Evolutionary conservation across 805 yeast species (phyloP), one percentile per base, ranked within the genome.

Genomic region (Kazachstania taianensis): DNA sequence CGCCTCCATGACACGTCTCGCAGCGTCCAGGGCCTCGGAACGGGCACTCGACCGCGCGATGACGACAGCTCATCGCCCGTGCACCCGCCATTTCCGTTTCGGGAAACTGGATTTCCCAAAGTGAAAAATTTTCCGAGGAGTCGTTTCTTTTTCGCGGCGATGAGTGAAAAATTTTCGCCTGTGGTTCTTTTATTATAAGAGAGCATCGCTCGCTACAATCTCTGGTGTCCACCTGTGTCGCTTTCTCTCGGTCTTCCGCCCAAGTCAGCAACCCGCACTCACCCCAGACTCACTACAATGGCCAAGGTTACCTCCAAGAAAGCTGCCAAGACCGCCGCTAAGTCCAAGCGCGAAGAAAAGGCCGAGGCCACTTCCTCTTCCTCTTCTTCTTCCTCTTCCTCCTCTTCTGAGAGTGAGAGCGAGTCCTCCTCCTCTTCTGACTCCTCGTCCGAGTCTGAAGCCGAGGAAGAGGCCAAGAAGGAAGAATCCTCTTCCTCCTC

Each of bases 371-470:
- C 44, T 33, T 43, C 48, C 4, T 38, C 43, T 33, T 38, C 46
- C 18, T 58, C 67, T 10, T 38, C 41, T 4, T 39, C 44, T 33
- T 42, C 47, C 5, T 38, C 43, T 33, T 41, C 46, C 10, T 40
- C 45, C 16, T 38, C 46, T 19, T 59, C 67, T 12, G 62, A 45
- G 9, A 57, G 62, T 12, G 62, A 53, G 7, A 56, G 43, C n/a
- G 46, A 40, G 14, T 30, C 37, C 23, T 32, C 39, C 15, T 24
- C 20, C 22, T 34, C 40, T 7, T 41, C 47, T 17, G 62, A 63
- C 0, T 73, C 67, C 35, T 58, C 56, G 24, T 53, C 53, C 23
- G 42, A 42, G 35, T 48, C 55, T 18, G 50, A 45, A 35, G 41
- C 45, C 22, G 43, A 37, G 33, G 33, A 37, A 36, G 35, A 30